These are phyloP conservation scores for Sclerospora graminicola DNA, from an alignment of 352 stramenopile species.

Conservation along the genomic window DNA sequence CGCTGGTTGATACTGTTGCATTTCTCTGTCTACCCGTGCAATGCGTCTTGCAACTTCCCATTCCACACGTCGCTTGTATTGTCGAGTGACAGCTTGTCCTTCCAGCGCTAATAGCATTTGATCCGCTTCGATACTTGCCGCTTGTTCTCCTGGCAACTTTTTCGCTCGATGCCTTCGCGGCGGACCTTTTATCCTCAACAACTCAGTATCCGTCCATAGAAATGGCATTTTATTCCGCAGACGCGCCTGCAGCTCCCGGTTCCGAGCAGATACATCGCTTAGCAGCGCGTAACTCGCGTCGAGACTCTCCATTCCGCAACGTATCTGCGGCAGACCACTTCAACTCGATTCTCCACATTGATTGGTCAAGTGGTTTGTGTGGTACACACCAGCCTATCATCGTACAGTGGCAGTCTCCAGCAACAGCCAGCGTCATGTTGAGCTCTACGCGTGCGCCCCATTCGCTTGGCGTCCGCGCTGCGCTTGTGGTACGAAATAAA, in stretches of 20 bases:
- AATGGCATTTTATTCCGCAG: constrained; percentile 39
- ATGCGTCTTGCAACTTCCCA: constrained; percentile 68
- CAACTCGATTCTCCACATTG: constrained; percentile 9
- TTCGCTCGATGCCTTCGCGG: background rate
- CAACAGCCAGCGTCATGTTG: background rate
- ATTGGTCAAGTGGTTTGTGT: constrained; percentile 14
- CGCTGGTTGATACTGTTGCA: constrained; percentile 30
- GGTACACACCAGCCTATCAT: constrained; percentile 7
- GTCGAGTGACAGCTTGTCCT: constrained; percentile 15
- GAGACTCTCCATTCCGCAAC: constrained; percentile 5
- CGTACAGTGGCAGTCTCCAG: background rate
- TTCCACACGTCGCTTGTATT: constrained; percentile 35
- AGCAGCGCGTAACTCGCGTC: constrained; percentile 50
- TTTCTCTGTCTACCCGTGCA: constrained; percentile 50
- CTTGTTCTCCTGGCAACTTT: constrained; percentile 1
- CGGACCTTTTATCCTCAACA: constrained; percentile 9
- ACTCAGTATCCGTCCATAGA: no score
- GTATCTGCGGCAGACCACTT: constrained; percentile 7
- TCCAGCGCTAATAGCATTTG: constrained; percentile 14
- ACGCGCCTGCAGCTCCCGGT: constrained; percentile 34
- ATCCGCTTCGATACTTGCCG: constrained; percentile 5
- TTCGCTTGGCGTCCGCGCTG: background rate
- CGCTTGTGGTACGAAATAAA: constrained; percentile 1
- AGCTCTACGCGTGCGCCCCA: background rate
- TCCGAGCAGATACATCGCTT: constrained; percentile 34